Conservation (phyloP, 352 stramenopile genomes). For the Phytophthora cryptogea region DNA sequence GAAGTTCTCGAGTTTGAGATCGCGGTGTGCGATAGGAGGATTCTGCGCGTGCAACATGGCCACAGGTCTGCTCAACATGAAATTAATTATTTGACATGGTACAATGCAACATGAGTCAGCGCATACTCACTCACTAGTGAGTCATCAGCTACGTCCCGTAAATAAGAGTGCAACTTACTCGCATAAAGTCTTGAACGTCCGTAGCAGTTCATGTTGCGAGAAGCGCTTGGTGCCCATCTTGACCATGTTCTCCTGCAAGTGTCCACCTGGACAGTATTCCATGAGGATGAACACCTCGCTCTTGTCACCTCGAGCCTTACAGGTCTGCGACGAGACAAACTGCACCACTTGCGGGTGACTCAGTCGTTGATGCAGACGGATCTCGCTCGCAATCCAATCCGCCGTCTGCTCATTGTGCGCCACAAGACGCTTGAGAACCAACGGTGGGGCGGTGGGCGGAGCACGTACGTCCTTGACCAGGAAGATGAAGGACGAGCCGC, state of each 20-base stretch:
- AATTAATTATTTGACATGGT: slow-evolving; percentile 6
- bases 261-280: slow-evolving; percentile 95
- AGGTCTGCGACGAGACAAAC: slow-evolving; percentile 61
- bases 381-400: slow-evolving; percentile 68
- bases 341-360: slow-evolving; percentile 71
- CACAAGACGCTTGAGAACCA: slow-evolving; percentile 79
- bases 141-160: slow-evolving; percentile 5
- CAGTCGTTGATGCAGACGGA: slow-evolving; percentile 76
- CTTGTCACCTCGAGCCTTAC: slow-evolving; percentile 43
- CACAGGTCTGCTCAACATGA: slow-evolving; percentile 44
- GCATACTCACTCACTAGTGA: neutral
- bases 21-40: slow-evolving; percentile 94
- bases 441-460: slow-evolving; percentile 30
- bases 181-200: slow-evolving; percentile 73
- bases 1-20: slow-evolving; percentile 99
- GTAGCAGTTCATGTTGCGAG: slow-evolving; percentile 64
- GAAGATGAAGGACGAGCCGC: slow-evolving; percentile 85
- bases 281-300: slow-evolving; percentile 96
- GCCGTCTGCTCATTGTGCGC: slow-evolving; percentile 70
- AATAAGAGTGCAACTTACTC: slow-evolving; percentile 47
- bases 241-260: slow-evolving; percentile 93
- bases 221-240: slow-evolving; percentile 83
- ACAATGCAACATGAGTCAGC: slow-evolving; percentile 16
- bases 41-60: slow-evolving; percentile 70
- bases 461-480: slow-evolving; percentile 66